These are phyloP conservation scores for Teunomyces barrocoloradensis DNA, from an alignment of 805 yeast species.

Conservation along the genomic window DNA sequence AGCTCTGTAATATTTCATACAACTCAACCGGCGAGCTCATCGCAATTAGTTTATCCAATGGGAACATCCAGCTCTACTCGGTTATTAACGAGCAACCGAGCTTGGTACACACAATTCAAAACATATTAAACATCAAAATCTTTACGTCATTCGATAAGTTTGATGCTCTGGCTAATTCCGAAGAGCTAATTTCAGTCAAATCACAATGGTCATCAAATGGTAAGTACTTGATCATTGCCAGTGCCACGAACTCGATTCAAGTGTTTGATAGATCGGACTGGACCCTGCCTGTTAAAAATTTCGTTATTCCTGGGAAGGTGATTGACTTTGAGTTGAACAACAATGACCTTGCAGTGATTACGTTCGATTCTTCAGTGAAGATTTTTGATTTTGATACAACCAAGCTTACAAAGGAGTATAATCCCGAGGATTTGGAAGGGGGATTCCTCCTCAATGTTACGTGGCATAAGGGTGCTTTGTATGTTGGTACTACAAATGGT, in stretches of 20 bases:
- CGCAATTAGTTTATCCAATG: conserved; percentile 58
- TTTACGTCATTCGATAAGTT: conserved; percentile 31
- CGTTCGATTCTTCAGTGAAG: conserved; percentile 47
- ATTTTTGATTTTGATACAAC: conserved; percentile 51
- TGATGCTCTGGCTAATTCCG: conserved; percentile 43
- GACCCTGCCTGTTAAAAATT: conserved; percentile 13
- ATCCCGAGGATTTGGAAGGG: conserved; percentile 23
- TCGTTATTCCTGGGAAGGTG: conserved; percentile 23
- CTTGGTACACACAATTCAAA: conserved; percentile 43
- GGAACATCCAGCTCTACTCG: conserved; percentile 54
- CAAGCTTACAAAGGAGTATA: conserved; percentile 1
- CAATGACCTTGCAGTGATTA: conserved; percentile 56
- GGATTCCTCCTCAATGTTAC: conserved; percentile 20
- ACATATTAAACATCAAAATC: conserved; percentile 38
- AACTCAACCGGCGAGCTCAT: conserved; percentile 55
- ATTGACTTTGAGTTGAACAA: conserved; percentile 60
- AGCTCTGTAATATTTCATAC: conserved; percentile 54
- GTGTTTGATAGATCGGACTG: conserved; percentile 43
- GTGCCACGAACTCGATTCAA: conserved; percentile 46
- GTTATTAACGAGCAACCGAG: conserved; percentile 56
- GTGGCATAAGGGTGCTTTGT: conserved; percentile 28
- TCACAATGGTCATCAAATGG: conserved; percentile 75
- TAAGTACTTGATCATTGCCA: conserved; percentile 64
- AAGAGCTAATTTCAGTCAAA: conserved; percentile 48
- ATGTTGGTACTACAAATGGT: conserved; percentile 46